phyloP scores from a whole-genome alignment of 73 alveolate species.

The Paramecium octaurelia region DNA sequence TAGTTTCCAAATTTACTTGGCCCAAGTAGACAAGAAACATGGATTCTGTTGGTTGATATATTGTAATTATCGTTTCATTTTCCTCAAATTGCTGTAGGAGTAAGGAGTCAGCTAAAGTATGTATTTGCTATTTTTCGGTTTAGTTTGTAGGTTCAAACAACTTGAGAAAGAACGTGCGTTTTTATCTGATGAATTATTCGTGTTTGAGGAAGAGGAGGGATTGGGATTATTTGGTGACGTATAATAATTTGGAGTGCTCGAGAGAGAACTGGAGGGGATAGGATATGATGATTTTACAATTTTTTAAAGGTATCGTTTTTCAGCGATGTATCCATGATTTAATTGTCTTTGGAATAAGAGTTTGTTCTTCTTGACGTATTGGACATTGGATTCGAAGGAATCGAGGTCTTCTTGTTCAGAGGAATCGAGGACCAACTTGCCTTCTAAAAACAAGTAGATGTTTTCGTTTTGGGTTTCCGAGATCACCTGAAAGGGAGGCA shows the following conservation, averaged over 20 bases:
- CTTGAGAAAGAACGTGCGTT: background rate
- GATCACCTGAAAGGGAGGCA: background rate
- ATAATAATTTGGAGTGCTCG: background rate
- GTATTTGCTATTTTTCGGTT: background rate
- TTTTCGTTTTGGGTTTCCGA: background rate
- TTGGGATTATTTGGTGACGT: background rate
- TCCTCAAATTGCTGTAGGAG: background rate
- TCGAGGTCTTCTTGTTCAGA: background rate
- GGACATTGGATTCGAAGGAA: background rate
- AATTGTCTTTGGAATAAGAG: background rate
- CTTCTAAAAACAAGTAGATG: background rate
- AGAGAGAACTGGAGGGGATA: background rate
- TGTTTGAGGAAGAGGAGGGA: background rate
- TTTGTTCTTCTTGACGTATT: background rate
- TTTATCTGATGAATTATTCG: background rate
- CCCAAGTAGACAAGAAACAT: background rate
- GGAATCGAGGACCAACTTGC: background rate
- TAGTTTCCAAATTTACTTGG: background rate
- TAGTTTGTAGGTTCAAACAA: background rate
- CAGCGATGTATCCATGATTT: conserved; percentile 1
- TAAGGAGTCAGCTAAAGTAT: background rate
- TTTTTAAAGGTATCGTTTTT: background rate
- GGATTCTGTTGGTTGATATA: background rate
- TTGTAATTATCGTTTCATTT: background rate
- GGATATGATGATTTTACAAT: background rate